These are phyloP conservation scores for Cladophialophora psammophila DNA, from an alignment of 2,329 filamentous ascomycete species.

Conservation along the genomic window DNA sequence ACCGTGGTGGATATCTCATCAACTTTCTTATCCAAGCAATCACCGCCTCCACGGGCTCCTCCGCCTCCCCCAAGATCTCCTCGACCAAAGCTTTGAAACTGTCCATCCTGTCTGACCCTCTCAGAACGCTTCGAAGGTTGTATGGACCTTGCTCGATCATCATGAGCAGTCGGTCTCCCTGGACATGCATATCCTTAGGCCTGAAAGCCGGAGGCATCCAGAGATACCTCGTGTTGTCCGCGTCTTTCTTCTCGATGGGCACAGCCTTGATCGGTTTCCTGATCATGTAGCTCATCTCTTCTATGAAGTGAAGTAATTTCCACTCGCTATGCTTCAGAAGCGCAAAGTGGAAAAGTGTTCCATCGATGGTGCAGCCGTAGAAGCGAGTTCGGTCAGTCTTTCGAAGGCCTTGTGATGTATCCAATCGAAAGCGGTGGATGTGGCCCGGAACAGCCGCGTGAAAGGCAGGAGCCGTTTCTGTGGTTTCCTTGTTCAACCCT, in stretches of 20 bases:
- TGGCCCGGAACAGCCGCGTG: constrained; percentile 35
- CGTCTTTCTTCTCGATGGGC: constrained; percentile 21
- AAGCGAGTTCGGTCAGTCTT: constrained; percentile 43
- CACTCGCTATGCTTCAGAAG: constrained; percentile 69
- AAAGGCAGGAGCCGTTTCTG: constrained; percentile 30
- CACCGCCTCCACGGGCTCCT: constrained; percentile 31
- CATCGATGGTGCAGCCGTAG: constrained; percentile 73
- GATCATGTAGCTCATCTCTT: constrained; percentile 68
- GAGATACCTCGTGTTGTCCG: constrained; percentile 15
- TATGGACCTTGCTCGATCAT: constrained; percentile 40
- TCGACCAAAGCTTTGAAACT: constrained; percentile 25
- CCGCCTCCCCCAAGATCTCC: constrained; percentile 25
- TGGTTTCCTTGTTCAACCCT: constrained; percentile 27
- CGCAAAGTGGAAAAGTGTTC: constrained; percentile 73
- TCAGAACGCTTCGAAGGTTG: constrained; percentile 33
- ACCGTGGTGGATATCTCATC: constrained; percentile 27
- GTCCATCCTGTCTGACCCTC: constrained; percentile 20
- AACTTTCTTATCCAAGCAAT: constrained; percentile 37
- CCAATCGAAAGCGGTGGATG: constrained; percentile 31
- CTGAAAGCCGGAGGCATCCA: constrained; percentile 18
- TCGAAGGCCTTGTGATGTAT: constrained; percentile 6
- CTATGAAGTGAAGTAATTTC: constrained; percentile 74
- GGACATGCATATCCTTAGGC: constrained; percentile 35
- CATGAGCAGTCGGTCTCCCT: constrained; percentile 34
- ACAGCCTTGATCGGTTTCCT: constrained; percentile 30